Evolutionary conservation across 345 rosid genomes (phyloP).

Genomic region (Lagerstroemia speciosa): DNA sequence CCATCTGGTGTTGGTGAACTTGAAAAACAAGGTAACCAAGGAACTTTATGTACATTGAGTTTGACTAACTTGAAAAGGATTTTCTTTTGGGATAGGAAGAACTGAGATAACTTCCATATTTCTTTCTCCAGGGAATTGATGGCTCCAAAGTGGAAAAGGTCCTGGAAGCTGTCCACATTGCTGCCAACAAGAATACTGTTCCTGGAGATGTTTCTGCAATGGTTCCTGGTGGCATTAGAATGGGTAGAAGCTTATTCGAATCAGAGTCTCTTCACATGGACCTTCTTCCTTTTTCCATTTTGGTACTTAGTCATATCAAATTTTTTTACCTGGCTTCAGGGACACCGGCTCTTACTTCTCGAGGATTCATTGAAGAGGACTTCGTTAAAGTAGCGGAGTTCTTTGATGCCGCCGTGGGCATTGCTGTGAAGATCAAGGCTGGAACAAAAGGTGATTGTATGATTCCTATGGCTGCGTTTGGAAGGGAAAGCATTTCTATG

Average conservation of each 20-base stretch:
- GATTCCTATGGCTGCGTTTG: background rate
- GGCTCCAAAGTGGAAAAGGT: conserved; percentile 98
- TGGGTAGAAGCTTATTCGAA: conserved; percentile 50
- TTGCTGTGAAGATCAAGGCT: conserved; percentile 70
- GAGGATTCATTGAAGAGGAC: conserved; percentile 87
- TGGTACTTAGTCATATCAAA: background rate
- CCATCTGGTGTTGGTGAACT: conserved; percentile 92
- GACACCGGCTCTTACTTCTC: conserved; percentile 86
- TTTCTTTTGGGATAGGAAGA: background rate
- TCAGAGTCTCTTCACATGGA: background rate
- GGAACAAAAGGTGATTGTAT: conserved; percentile 59
- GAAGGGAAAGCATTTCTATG: background rate
- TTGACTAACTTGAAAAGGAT: background rate
- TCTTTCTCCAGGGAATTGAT: conserved; percentile 65
- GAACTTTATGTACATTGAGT: background rate
- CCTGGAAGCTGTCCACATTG: conserved; percentile 94
- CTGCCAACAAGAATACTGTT: conserved; percentile 97
- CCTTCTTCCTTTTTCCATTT: background rate
- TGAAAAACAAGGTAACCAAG: conserved; percentile 66
- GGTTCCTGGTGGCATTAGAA: conserved; percentile 99
- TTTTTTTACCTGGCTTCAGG: conserved; percentile 34
- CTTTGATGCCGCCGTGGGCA: conserved; percentile 63
- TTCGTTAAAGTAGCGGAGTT: conserved; percentile 77
- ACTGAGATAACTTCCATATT: background rate
- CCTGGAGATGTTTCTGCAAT: conserved; percentile 99